phyloP scores from a whole-genome alignment of 805 yeast genomes.

The Kuraishia borneana region DNA sequence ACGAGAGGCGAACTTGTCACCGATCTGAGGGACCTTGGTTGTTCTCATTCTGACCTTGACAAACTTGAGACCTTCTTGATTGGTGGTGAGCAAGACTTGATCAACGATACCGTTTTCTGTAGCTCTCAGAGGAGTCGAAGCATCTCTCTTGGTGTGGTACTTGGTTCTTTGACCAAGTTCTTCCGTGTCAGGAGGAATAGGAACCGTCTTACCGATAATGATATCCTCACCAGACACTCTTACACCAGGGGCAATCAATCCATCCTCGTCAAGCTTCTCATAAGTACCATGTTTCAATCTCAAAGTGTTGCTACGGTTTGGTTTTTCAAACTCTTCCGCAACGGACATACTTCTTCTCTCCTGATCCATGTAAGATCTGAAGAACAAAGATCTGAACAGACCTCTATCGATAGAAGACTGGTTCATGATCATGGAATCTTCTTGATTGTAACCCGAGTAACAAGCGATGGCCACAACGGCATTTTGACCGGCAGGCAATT shows the following conservation, averaged over 20 bases:
- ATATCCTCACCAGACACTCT: slow-evolving; percentile 99
- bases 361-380: slow-evolving; percentile 97
- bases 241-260: slow-evolving; percentile 95
- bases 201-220: slow-evolving; percentile 97
- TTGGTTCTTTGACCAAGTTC: slow-evolving; percentile 98
- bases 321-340: slow-evolving; percentile 95
- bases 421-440: slow-evolving; percentile 99
- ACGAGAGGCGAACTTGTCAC: slow-evolving; percentile 98
- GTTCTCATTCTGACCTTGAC: slow-evolving; percentile 99
- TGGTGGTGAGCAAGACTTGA: slow-evolving; percentile 92
- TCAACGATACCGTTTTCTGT: slow-evolving; percentile 98
- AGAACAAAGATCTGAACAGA: slow-evolving; percentile 87
- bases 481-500: slow-evolving; percentile 97
- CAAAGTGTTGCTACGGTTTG: slow-evolving; percentile 86
- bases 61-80: slow-evolving; percentile 95
- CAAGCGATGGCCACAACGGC: slow-evolving; percentile 98
- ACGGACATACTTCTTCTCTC: slow-evolving; percentile 98
- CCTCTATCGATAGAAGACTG: slow-evolving; percentile 97
- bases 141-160: slow-evolving; percentile 97
- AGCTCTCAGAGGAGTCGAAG: slow-evolving; percentile 91
- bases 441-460: slow-evolving; percentile 98
- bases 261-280: slow-evolving; percentile 97
- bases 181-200: slow-evolving; percentile 98
- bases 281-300: slow-evolving; percentile 97
- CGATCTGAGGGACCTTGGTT: slow-evolving; percentile 96